Evolutionary conservation across 306 rosid species (phyloP), one percentile per base, ranked within the genome.

Genomic region (Medicago arabica): DNA sequence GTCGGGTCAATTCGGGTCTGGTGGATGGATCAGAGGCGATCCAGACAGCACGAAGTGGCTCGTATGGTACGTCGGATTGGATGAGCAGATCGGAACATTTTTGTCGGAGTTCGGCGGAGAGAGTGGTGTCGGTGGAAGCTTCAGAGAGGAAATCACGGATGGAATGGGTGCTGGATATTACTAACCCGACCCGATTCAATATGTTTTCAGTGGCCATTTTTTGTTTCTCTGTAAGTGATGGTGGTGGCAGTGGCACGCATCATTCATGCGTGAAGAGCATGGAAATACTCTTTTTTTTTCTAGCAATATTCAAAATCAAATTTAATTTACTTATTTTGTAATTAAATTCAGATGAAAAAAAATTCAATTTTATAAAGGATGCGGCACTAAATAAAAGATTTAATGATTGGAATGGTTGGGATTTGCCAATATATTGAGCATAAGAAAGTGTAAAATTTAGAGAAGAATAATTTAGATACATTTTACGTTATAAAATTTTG

Each of bases 21-120:
- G 75, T 21, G 0, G 87, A 74, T 23, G 85, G 80, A 17, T 57
- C 69, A 15, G 88, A 82, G 23, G 92, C 83, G 11, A 80, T 77
- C 98, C 91, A 93, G 36, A 91, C 23, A 21, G 88, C 71, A 9
- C 92, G 89, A 17, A 93, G 81, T 6, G 82, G 72, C 66, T 78
- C 80, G 85, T 89, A 93, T 0, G 86, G 87, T 11, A 91, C 39
- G 15, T 79, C 80, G 58, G 88, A 41, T 67, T 78, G 82, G 34
- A 74, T 54, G 76, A 84, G 75, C 18, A 89, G 87, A 59, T 88
- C 86, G 10, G 83, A 84, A 47, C 93, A 91, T 7, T 84, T 69
- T 59, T 80, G 84, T 12, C 69, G 92, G 70, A 89, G 96, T 61
- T 91, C 89, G 3, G 57, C 31, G 61, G 96, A 81, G 77, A 89